phyloP scores from a whole-genome alignment of 1,284 basidiomycete genomes.

The Wallemia mellicola region DNA sequence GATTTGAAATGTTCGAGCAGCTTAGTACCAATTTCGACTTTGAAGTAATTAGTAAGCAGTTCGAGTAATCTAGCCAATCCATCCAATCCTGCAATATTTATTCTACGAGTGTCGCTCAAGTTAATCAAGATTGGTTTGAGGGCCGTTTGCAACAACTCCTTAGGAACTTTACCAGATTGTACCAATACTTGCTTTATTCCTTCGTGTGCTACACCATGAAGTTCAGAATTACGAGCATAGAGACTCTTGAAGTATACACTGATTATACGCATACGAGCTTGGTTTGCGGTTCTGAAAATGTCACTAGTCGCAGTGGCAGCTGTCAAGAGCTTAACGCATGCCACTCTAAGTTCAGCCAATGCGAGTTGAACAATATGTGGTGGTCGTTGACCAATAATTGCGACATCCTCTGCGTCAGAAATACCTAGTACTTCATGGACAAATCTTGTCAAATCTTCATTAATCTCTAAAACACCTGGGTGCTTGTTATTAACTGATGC shows the following conservation, averaged over 20 bases:
- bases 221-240: conserved; percentile 71
- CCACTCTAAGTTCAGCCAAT: conserved; percentile 72
- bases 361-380: conserved; percentile 54
- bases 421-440: conserved; percentile 80
- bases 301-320: conserved; percentile 84
- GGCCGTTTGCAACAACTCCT: conserved; percentile 81
- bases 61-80: conserved; percentile 85
- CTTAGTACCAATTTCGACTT: conserved; percentile 96
- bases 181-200: conserved; percentile 66
- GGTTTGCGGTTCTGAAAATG: conserved; percentile 52
- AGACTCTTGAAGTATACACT: conserved; percentile 96
- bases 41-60: conserved; percentile 94
- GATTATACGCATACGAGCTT: conserved; percentile 43
- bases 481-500: conserved; percentile 30
- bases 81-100: conserved; percentile 81
- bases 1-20: conserved; percentile 81
- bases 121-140: conserved; percentile 93
- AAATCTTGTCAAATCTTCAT: conserved; percentile 71
- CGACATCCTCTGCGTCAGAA: conserved; percentile 76
- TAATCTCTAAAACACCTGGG: conserved; percentile 65
- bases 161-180: conserved; percentile 74
- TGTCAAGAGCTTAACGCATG: conserved; percentile 72
- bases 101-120: conserved; percentile 74
- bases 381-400: conserved; percentile 40
- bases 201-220: conserved; percentile 86